Evolutionary conservation across 2,329 filamentous ascomycete species (phyloP).

Genomic region (Xylariomycetidae sp.): DNA sequence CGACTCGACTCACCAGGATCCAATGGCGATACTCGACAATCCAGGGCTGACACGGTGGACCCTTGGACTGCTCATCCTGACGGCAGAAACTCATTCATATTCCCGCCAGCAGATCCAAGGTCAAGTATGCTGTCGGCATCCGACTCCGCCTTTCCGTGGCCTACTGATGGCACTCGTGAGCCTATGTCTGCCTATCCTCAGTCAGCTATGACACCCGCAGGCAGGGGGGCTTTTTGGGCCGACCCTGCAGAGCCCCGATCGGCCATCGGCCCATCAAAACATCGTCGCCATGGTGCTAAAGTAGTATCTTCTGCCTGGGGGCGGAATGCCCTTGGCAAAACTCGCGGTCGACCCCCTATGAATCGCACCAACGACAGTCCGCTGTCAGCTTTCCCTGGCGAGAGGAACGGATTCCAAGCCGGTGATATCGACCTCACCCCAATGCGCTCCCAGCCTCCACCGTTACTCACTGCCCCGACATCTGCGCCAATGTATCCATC

Average conservation of each 20-base stretch:
- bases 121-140: constrained; percentile 28
- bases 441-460: too few relatives aligned
- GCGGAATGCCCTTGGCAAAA: constrained; percentile 60
- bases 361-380: constrained; percentile 60
- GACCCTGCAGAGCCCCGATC: constrained; percentile 63
- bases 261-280: constrained; percentile 64
- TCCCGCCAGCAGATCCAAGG: constrained; percentile 33
- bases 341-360: constrained; percentile 74
- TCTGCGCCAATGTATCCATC: too few relatives aligned
- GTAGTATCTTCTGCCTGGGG: constrained; percentile 90
- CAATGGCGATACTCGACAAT: constrained; percentile 30
- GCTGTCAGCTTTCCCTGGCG: constrained; percentile 62
- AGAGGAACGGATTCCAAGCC: constrained; percentile 46
- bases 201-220: constrained; percentile 69
- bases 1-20: constrained; percentile 47
- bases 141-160: constrained; percentile 40
- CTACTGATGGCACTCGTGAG: constrained; percentile 50
- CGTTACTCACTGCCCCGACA: too few relatives aligned
- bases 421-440: constrained; percentile 20
- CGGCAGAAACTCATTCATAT: constrained; percentile 31
- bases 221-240: constrained; percentile 49
- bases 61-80: constrained; percentile 45
- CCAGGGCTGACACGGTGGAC: constrained; percentile 49
- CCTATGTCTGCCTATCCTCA: constrained; percentile 68
- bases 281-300: constrained; percentile 69